Conservation (phyloP, 2,329 filamentous ascomycete genomes). For the Cladosporium austrohemisphaericum region DNA sequence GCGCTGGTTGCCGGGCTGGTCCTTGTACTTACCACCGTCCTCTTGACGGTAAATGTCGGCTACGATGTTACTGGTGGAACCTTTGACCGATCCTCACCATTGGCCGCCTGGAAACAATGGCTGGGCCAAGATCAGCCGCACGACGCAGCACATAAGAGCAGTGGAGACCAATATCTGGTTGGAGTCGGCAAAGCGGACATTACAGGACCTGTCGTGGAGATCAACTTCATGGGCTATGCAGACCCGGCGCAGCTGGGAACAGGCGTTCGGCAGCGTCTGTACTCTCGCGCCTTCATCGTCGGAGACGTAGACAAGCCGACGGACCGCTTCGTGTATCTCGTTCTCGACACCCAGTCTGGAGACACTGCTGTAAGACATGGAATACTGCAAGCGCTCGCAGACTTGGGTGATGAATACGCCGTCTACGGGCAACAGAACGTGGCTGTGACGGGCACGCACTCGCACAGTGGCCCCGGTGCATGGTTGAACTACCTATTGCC, state of each 20-base stretch:
- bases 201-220: constrained; percentile 78
- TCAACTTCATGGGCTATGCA: constrained; percentile 90
- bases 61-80: neutral
- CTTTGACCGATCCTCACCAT: neutral
- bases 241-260: constrained; percentile 76
- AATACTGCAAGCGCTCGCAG: constrained; percentile 70
- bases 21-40: constrained; percentile 20
- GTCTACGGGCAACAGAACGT: constrained; percentile 77
- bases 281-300: constrained; percentile 85
- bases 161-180: constrained; percentile 51
- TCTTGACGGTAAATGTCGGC: constrained; percentile 16
- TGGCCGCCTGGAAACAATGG: neutral
- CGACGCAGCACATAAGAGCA: neutral
- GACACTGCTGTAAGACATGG: constrained; percentile 85
- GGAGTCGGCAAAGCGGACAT: constrained; percentile 71
- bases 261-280: constrained; percentile 80
- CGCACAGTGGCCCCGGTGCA: constrained; percentile 83
- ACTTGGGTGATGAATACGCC: constrained; percentile 67
- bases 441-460: constrained; percentile 88
- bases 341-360: constrained; percentile 81
- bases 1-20: constrained; percentile 21
- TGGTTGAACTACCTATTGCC: constrained; percentile 94
- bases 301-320: constrained; percentile 61
- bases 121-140: neutral
- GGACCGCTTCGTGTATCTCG: constrained; percentile 79